Evolutionary conservation across 768 basidiomycete genomes (phyloP), one percentile per base, ranked within the genome.

Genomic region (Leccinum broughii): DNA sequence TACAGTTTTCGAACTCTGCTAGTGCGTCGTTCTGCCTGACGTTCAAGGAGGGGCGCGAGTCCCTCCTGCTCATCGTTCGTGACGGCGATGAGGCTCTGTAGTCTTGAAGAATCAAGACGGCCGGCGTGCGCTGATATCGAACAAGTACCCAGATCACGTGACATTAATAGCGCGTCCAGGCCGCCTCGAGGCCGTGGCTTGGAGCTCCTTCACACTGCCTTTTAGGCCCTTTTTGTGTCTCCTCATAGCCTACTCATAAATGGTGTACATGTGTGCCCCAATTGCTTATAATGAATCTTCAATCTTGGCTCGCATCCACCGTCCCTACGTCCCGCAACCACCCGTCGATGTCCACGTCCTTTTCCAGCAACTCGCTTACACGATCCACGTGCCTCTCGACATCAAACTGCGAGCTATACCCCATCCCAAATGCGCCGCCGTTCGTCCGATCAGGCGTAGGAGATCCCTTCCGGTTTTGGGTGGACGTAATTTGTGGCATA

Each of bases 1-100:
- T 74, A 93, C 91, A 92, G 69, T 83, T 89, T 77, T 93, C 92
- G 67, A 92, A 92, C 70, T 93, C 92, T 62, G 87, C 81, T 48
- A 93, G 78, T 51, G 90, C 87, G 75, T 92, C 91, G 71, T 85
- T 88, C 77, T 90, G 90, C 66, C 87, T 81, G 62, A 76, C 78
- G 55, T 81, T 83, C 64, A 86, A 77, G 32, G 88, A 90, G 52
- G 75, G 62, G 51, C 75, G 66, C 30, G 75, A 58, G 67, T 74
- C 73, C 64, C 73, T 67, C 58, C 75, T 63, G 46, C 71, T 75
- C 73, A 76, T 76, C 64, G 72, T 68, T 64, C 53, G 59, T 66
- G 26, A 54, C 61, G 44, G 56, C 59, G 66, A 68, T 49, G 56
- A 32, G 51, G 17, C 50, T 51, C 9, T 51, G 20, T 17, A 46